These are phyloP conservation scores for Talaromyces proteolyticus DNA, from an alignment of 495 filamentous ascomycete species.

Conservation along the genomic window DNA sequence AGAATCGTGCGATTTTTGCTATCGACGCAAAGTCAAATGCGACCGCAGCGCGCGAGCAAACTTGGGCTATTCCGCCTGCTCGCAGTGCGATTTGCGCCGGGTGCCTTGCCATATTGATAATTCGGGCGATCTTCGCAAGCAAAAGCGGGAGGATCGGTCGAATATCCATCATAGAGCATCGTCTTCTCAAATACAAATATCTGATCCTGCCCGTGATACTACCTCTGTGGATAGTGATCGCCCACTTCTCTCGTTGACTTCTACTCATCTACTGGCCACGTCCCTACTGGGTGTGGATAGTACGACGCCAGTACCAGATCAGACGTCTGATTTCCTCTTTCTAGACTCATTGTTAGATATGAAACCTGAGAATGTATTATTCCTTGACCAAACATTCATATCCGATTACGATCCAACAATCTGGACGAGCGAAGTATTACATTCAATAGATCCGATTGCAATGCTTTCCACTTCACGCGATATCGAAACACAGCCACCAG, in stretches of 20 bases:
- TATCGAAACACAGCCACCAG: no score
- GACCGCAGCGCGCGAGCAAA: background rate
- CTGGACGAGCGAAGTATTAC: no score
- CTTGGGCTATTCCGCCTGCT: background rate
- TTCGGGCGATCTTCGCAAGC: background rate
- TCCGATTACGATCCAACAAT: background rate
- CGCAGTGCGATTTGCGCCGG: background rate
- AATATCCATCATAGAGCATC: no score
- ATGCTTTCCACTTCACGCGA: no score
- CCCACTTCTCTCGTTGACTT: no score
- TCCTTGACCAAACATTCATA: slow-evolving; percentile 1
- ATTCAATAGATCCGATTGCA: no score
- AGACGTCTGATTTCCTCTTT: no score
- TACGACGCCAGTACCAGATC: background rate
- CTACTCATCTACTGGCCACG: no score
- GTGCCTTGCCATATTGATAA: background rate
- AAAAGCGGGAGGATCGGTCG: background rate
- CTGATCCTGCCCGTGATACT: no score
- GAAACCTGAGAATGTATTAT: background rate
- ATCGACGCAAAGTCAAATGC: slow-evolving; percentile 6
- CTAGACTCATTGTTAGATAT: background rate
- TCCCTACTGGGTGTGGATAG: no score
- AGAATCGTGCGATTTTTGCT: slow-evolving; percentile 5
- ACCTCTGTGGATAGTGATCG: no score
- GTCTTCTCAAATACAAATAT: no score